Percentiles rank a stretch among this genome's conserved stretches.
Evolutionary conservation across 2,329 filamentous ascomycete genomes (phyloP).

Genomic region (Salinomyces thailandicus): DNA sequence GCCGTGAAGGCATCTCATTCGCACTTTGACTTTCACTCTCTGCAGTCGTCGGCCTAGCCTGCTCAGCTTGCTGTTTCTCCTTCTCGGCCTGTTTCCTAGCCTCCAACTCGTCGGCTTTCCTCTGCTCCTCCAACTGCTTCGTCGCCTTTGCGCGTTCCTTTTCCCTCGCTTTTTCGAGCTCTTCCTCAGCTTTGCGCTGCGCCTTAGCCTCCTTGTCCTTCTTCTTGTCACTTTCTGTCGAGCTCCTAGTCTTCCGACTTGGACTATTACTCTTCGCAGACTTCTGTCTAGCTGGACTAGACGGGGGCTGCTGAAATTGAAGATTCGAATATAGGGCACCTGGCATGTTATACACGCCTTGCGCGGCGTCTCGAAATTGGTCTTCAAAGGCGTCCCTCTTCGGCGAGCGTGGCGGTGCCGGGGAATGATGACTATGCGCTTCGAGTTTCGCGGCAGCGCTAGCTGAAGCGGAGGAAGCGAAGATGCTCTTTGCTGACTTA

Average conservation of each 20-base stretch:
- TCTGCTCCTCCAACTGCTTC: conserved; percentile 42
- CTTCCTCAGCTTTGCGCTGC: conserved; percentile 50
- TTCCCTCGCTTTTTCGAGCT: conserved; percentile 56
- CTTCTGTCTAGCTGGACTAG: conserved; percentile 14
- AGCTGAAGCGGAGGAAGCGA: conserved; percentile 60
- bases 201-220: conserved; percentile 52
- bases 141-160: conserved; percentile 60
- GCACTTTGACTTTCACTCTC: conserved; percentile 33
- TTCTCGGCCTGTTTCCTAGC: conserved; percentile 27
- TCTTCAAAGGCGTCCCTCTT: conserved; percentile 4
- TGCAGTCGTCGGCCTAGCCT: conserved; percentile 18
- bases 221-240: conserved; percentile 53
- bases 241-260: conserved; percentile 45
- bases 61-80: conserved; percentile 18
- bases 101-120: conserved; percentile 27
- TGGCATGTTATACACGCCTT: conserved; percentile 22
- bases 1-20: conserved; percentile 50
- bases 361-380: conserved; percentile 7
- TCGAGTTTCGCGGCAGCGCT: conserved; percentile 51
- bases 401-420: conserved; percentile 9
- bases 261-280: conserved; percentile 22
- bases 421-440: conserved; percentile 23
- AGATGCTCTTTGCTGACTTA: conserved; percentile 74
- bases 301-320: conserved; percentile 9
- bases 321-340: conserved; percentile 22